These are phyloP conservation scores for Apostasia shenzhenica DNA, from an alignment of 106 monocot species.

Conservation along the genomic window DNA sequence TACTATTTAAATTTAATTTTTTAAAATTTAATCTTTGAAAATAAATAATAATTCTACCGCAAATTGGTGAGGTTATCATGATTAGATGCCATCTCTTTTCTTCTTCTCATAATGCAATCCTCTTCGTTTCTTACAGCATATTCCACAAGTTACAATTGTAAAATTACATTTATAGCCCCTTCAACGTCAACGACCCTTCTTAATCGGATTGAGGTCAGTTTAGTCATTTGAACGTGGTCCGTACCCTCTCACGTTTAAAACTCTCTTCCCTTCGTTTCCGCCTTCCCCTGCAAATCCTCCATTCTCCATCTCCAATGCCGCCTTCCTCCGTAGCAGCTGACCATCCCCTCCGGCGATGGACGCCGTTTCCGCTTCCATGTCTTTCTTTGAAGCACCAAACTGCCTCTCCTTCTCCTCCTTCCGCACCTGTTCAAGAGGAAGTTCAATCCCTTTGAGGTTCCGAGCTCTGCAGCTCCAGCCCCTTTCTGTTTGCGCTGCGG, in stretches of 20 bases:
- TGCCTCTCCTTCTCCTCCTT: neutral
- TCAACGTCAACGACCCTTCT: too few relatives aligned
- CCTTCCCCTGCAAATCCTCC: neutral
- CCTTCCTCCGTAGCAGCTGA: neutral
- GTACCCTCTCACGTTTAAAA: conserved; percentile 1
- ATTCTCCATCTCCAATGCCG: neutral
- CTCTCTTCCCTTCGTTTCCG: neutral
- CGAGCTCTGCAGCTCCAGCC: neutral
- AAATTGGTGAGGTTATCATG: too few relatives aligned
- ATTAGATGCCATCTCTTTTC: neutral
- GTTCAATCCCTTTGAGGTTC: neutral
- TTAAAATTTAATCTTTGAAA: too few relatives aligned
- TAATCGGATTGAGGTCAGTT: neutral
- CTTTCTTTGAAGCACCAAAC: neutral
- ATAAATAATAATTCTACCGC: too few relatives aligned
- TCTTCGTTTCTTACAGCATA: conserved; percentile 9
- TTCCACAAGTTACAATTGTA: neutral
- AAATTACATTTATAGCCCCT: neutral
- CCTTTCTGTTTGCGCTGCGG: neutral
- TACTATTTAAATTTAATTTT: too few relatives aligned
- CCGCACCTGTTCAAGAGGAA: neutral
- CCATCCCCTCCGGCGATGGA: neutral
- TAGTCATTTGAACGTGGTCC: neutral
- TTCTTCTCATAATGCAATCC: neutral
- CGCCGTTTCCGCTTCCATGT: neutral